A percentile compares a stretch with the other conserved stretches of the same genome.
These are phyloP conservation scores for Excoecaria cochinchinensis DNA, from an alignment of 345 rosid species.

Conservation along the genomic window DNA sequence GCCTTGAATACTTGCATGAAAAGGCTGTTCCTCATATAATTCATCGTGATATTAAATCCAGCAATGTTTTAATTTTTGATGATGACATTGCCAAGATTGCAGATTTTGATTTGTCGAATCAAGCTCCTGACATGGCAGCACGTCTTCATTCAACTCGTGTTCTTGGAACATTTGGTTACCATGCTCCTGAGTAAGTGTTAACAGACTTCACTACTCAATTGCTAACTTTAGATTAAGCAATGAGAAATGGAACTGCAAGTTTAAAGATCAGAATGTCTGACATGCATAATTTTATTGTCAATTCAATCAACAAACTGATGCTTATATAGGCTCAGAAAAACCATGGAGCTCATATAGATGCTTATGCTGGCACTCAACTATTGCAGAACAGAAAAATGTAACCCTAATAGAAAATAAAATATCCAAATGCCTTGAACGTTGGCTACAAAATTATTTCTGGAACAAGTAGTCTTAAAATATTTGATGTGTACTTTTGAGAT, in stretches of 20 bases:
- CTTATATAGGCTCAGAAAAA: not conserved
- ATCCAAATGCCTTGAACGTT: not conserved
- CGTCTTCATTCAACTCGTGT: conserved; percentile 96
- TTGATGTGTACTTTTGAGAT: not conserved
- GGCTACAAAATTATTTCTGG: not conserved
- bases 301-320: not conserved
- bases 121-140: conserved; percentile 89
- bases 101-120: conserved; percentile 90
- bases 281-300: not conserved
- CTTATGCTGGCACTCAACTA: not conserved
- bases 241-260: not conserved
- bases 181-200: conserved; percentile 90
- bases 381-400: not conserved
- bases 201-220: not conserved
- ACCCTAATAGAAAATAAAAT: not conserved
- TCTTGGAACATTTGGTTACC: conserved; percentile 93
- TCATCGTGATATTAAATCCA: conserved; percentile 89
- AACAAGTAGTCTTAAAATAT: not conserved
- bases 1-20: conserved; percentile 94
- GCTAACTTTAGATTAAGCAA: not conserved
- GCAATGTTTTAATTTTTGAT: conserved; percentile 77
- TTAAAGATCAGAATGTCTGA: not conserved
- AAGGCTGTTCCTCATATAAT: conserved; percentile 68
- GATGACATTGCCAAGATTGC: conserved; percentile 87
- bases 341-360: not conserved